Evolutionary conservation across 345 rosid genomes (phyloP).

Genomic region (Heritiera fomes): DNA sequence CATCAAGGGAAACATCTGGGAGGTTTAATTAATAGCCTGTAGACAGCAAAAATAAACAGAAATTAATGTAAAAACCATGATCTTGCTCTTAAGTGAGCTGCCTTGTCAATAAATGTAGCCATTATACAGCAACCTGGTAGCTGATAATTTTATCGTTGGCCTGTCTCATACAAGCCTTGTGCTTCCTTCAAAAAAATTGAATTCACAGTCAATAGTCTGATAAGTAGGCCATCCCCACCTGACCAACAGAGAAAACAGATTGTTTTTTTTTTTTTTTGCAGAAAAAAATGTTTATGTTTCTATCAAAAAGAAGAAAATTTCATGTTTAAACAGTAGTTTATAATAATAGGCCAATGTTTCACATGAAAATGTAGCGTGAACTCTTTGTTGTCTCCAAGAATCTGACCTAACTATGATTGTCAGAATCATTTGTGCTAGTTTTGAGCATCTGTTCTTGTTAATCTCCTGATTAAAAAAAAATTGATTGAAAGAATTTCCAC

Average conservation of each 20-base stretch:
- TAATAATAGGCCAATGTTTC: not conserved
- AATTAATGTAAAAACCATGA: slow-evolving; percentile 1
- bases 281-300: not conserved
- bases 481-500: not conserved
- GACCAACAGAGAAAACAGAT: not conserved
- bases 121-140: not conserved
- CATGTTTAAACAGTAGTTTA: not conserved
- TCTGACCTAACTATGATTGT: not conserved
- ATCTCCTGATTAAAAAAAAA: not conserved
- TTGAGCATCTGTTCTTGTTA: not conserved
- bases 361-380: not conserved
- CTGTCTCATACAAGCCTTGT: slow-evolving; percentile 27
- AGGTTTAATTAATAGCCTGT: not conserved
- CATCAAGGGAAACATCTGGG: not conserved
- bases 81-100: not conserved
- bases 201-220: slow-evolving; percentile 17
- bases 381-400: not conserved
- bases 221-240: slow-evolving; percentile 29
- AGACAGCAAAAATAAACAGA: not conserved
- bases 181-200: slow-evolving; percentile 20
- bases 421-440: not conserved
- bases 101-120: slow-evolving; percentile 15
- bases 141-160: slow-evolving; percentile 41
- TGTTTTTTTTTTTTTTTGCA: not conserved
- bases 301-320: not conserved